Base-by-base conservation (phyloP, 169 alveolate genomes). In the Plasmodium gonderi region DNA sequence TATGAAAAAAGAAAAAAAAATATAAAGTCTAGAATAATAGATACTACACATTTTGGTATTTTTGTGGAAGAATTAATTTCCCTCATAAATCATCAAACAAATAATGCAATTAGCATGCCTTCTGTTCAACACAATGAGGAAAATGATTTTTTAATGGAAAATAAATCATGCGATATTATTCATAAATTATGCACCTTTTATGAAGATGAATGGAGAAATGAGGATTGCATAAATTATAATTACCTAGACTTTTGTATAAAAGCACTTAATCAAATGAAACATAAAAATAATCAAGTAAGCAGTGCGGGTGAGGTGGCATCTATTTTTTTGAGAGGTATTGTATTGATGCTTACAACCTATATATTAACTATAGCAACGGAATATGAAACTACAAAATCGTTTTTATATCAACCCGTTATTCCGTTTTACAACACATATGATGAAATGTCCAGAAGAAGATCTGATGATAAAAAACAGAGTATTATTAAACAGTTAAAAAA, bases 261-360 rank as follows among this genome's bases (percentile, higher is more conserved):
- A 45, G 49, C 54, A 90, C 5, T 90, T 23, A 90, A 77, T 74
- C 69, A 78, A 68, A 90, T 90, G n/a, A 76, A 90, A 40, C 81
- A 90, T 44, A 90, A 90, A 44, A 90, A 67, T 72, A 90, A 64
- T 23, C 65, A 78, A 23, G 83, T 90, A 79, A 78, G 94, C 51
- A 90, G 60, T 47, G 94, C 94, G 47, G 74, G 94, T 31, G 94
- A 90, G 49, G 91, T 90, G 20, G 94, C 94, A 78, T 90, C 94
- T 78, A 79, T 90, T 12, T 90, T 90, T 47, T 68, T 90, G 36
- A 23, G 94, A 49, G 94, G 82, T 0, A 79, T 90, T 44, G 94
- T 90, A n/a, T 51, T 90, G 31, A 90, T 90, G 94, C 82, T 90
- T 36, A 90, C 94, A 8, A 90, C 94, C 3, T 67, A 90, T 26